phyloP scores from a whole-genome alignment of 2,329 filamentous ascomycete species.

The Aspergillus caelatus region DNA sequence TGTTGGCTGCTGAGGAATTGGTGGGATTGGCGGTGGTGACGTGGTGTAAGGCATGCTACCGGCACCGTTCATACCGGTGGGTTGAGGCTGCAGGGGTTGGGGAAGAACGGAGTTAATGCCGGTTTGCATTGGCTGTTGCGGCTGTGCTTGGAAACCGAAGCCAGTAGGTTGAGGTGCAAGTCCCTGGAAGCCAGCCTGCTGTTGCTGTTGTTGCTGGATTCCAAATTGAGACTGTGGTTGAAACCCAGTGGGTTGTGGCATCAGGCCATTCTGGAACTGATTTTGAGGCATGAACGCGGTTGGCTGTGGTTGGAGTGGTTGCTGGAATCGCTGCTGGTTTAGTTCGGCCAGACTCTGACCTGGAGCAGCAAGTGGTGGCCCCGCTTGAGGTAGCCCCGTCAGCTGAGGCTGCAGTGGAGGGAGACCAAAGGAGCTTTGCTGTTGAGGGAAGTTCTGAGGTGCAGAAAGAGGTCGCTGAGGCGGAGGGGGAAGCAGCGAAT shows the following conservation, averaged over 20 bases:
- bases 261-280: constrained; percentile 45
- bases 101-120: constrained; percentile 58
- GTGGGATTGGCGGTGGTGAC: constrained; percentile 57
- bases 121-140: constrained; percentile 53
- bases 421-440: constrained; percentile 71
- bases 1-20: constrained; percentile 61
- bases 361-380: constrained; percentile 64
- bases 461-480: constrained; percentile 83
- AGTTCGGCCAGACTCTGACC: constrained; percentile 79
- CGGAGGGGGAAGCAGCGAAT: constrained; percentile 73
- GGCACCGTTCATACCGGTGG: constrained; percentile 55
- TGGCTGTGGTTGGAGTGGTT: constrained; percentile 61
- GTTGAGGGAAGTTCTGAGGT: constrained; percentile 74
- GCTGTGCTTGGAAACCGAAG: constrained; percentile 50
- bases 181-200: constrained; percentile 49
- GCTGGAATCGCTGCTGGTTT: constrained; percentile 66
- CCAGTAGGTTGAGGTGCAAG: constrained; percentile 59
- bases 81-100: constrained; percentile 54
- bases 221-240: constrained; percentile 50
- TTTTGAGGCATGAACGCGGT: constrained; percentile 60
- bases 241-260: constrained; percentile 53
- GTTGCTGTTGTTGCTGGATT: constrained; percentile 53
- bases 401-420: constrained; percentile 81
- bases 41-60: constrained; percentile 50
- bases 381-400: constrained; percentile 68